Evolutionary conservation across 140 eudicot species (phyloP).

Genomic region (Senecio squalidus): DNA sequence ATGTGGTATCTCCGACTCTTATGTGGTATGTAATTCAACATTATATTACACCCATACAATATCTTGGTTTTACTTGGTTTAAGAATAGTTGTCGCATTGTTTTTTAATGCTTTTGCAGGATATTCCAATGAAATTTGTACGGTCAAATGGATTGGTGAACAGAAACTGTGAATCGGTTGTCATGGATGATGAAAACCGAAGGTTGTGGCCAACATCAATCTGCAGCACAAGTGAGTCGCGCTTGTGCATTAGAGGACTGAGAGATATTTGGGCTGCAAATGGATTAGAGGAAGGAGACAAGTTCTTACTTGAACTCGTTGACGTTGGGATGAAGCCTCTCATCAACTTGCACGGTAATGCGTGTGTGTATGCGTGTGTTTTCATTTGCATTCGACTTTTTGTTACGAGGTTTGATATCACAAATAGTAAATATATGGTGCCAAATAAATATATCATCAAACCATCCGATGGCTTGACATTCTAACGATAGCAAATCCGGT

Average conservation of each 20-base stretch:
- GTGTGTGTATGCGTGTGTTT: too few relatives aligned
- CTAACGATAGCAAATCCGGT: too few relatives aligned
- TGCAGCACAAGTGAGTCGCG: background rate
- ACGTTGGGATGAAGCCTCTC: constrained; percentile 7
- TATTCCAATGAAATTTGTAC: constrained; percentile 20
- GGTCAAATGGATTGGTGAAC: constrained; percentile 10
- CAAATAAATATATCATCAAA: too few relatives aligned
- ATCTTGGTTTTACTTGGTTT: background rate
- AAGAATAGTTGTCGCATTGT: background rate
- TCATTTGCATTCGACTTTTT: too few relatives aligned
- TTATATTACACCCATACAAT: background rate
- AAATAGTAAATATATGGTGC: too few relatives aligned
- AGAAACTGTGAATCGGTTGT: constrained; percentile 10
- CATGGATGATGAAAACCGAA: constrained; percentile 23
- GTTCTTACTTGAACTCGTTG: constrained; percentile 20
- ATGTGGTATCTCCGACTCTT: background rate
- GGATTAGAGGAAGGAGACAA: constrained; percentile 22
- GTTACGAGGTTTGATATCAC: too few relatives aligned
- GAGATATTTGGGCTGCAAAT: constrained; percentile 12
- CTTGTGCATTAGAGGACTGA: background rate
- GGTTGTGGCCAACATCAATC: constrained; percentile 20
- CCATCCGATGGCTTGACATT: too few relatives aligned
- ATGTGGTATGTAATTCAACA: constrained; percentile 6
- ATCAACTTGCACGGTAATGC: constrained; percentile 11
- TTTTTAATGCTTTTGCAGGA: constrained; percentile 15